Conservation (phyloP, 371 early-diverging fungal species). For the Rhizopus sp. region DNA sequence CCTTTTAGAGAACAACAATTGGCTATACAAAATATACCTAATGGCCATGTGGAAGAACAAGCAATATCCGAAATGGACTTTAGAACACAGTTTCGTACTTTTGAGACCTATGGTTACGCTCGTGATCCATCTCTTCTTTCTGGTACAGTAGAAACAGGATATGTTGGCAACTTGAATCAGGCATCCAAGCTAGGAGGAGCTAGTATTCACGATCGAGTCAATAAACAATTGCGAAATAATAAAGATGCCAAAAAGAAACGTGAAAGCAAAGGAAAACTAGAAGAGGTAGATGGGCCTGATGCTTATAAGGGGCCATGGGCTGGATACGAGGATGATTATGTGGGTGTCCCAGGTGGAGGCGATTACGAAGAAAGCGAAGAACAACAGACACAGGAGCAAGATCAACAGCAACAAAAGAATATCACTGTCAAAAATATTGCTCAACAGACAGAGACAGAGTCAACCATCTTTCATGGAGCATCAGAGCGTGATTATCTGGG, state of each 20-base stretch:
- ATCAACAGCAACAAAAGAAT: slow-evolving; percentile 6
- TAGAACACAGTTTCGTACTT: slow-evolving; percentile 79
- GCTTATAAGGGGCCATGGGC: slow-evolving; percentile 96
- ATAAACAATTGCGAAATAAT: slow-evolving; percentile 48
- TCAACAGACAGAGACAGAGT: slow-evolving; percentile 60
- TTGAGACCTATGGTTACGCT: slow-evolving; percentile 82
- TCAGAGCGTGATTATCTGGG: slow-evolving; percentile 88
- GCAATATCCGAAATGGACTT: slow-evolving; percentile 78
- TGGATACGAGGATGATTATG: slow-evolving; percentile 83
- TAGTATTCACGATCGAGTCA: slow-evolving; percentile 56
- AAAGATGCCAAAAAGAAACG: slow-evolving; percentile 66
- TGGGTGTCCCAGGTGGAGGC: slow-evolving; percentile 61
- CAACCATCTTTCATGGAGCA: slow-evolving; percentile 76
- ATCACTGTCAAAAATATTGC: slow-evolving; percentile 31
- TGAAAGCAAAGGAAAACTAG: slow-evolving; percentile 77
- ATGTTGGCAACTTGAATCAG: slow-evolving; percentile 68
- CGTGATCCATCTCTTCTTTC: slow-evolving; percentile 72
- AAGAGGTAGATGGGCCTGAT: slow-evolving; percentile 75
- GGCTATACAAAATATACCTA: slow-evolving; percentile 66
- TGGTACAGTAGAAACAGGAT: slow-evolving; percentile 62
- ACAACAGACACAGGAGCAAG: slow-evolving; percentile 53
- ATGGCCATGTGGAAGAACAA: slow-evolving; percentile 84
- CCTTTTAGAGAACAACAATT: slow-evolving; percentile 59
- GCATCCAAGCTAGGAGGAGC: slow-evolving; percentile 53
- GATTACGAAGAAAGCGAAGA: slow-evolving; percentile 55